Percentiles rank a stretch among this genome's conserved stretches.
phyloP scores from a whole-genome alignment of 352 stramenopile genomes.

The Phytopythium kandeliae region DNA sequence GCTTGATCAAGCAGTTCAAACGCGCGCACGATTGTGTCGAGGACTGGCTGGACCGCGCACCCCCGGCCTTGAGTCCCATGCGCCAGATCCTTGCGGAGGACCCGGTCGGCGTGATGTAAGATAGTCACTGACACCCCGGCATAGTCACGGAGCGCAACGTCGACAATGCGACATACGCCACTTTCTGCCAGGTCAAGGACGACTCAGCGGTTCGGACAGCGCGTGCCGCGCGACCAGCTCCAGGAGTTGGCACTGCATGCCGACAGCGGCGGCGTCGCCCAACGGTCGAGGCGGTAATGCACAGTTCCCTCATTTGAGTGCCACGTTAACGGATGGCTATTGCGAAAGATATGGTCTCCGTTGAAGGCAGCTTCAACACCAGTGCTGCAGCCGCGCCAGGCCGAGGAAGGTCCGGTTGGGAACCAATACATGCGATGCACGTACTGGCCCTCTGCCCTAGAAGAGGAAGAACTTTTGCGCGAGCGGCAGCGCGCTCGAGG shows the following conservation, averaged over 20 bases:
- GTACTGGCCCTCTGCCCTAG: too few species aligned
- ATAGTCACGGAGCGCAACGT: conserved; percentile 59
- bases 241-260: conserved; percentile 24
- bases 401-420: too few species aligned
- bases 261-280: conserved; percentile 9
- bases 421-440: background rate
- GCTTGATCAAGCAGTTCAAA: conserved; percentile 71
- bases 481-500: conserved; percentile 82
- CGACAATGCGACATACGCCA: conserved; percentile 49
- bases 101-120: conserved; percentile 53
- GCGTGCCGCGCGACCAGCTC: conserved; percentile 39
- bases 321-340: too few species aligned
- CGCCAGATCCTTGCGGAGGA: conserved; percentile 63
- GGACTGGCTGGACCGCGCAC: conserved; percentile 33
- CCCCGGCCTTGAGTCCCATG: conserved; percentile 53
- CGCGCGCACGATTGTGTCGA: conserved; percentile 61
- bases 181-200: conserved; percentile 76
- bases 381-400: background rate
- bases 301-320: too few species aligned
- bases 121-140: conserved; percentile 52
- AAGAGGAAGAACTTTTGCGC: conserved; percentile 94
- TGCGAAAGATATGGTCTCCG: too few species aligned
- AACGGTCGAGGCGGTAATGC: too few species aligned
- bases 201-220: conserved; percentile 73
- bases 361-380: conserved; percentile 1